Percentiles rank a stretch among this genome's conserved stretches.
These are phyloP conservation scores for Exophiala lecanii-corni DNA, from an alignment of 2,329 filamentous ascomycete species.

Conservation along the genomic window DNA sequence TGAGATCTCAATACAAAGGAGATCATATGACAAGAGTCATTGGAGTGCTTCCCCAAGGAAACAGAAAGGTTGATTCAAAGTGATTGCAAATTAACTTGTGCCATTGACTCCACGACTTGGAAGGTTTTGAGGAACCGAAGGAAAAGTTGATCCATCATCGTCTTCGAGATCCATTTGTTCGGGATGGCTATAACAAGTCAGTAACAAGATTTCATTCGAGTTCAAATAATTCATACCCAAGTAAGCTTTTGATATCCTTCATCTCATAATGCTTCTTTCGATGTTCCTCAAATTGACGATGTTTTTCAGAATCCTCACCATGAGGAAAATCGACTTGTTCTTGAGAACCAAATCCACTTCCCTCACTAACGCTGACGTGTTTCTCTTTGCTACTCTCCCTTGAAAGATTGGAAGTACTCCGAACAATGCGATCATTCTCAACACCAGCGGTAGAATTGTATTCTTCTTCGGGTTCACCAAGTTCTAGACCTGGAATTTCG, in stretches of 20 bases:
- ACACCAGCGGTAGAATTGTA: slow-evolving; percentile 43
- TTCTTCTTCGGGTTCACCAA: slow-evolving; percentile 85
- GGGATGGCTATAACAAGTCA: slow-evolving; percentile 47
- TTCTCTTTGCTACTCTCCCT: slow-evolving; percentile 52
- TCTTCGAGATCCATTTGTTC: slow-evolving; percentile 59
- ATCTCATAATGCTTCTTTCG: slow-evolving; percentile 99
- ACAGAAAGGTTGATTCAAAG: neutral
- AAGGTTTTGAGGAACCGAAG: slow-evolving; percentile 35
- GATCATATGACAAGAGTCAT: slow-evolving; percentile 1
- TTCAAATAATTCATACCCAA: slow-evolving; percentile 56
- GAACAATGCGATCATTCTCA: slow-evolving; percentile 43
- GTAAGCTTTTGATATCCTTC: slow-evolving; percentile 82
- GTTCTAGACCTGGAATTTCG: slow-evolving; percentile 85
- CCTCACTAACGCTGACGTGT: slow-evolving; percentile 71
- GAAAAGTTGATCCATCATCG: slow-evolving; percentile 50
- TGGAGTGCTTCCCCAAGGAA: neutral
- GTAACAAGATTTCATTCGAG: neutral
- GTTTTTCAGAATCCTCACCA: slow-evolving; percentile 79
- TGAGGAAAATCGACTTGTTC: slow-evolving; percentile 54
- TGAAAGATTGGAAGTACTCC: slow-evolving; percentile 37
- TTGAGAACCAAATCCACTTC: slow-evolving; percentile 44
- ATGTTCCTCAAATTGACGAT: slow-evolving; percentile 82
- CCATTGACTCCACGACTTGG: slow-evolving; percentile 34
- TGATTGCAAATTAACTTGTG: slow-evolving; percentile 8
- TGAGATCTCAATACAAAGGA: slow-evolving; percentile 1